Conservation (phyloP, 441 rosid species). For the Pelargonium fulgidum region DNA sequence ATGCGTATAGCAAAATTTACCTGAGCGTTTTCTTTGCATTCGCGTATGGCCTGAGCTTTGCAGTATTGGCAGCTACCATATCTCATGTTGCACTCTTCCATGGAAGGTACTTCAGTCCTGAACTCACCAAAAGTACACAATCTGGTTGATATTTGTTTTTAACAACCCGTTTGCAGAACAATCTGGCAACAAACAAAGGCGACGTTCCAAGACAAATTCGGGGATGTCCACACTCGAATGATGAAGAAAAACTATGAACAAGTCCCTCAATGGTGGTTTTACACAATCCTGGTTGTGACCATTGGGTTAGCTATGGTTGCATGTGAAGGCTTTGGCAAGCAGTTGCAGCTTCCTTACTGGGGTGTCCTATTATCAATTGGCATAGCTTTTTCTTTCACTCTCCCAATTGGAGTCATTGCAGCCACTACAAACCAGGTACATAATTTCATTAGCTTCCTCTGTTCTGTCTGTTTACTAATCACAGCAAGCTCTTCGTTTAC, state of each 20-base stretch:
- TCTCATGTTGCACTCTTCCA: constrained; percentile 45
- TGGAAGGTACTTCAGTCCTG: constrained; percentile 25
- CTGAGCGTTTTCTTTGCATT: constrained; percentile 34
- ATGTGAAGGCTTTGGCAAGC: constrained; percentile 37
- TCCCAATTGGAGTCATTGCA: constrained; percentile 38
- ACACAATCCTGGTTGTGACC: constrained; percentile 16
- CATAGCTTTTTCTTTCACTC: constrained; percentile 33
- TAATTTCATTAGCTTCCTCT: too few relatives aligned
- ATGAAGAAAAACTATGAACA: constrained; percentile 32
- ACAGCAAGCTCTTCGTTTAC: neutral
- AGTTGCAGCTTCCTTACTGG: constrained; percentile 46
- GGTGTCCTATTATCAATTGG: constrained; percentile 31
- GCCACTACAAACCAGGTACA: constrained; percentile 48
- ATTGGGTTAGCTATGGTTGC: constrained; percentile 28
- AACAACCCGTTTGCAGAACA: constrained; percentile 15
- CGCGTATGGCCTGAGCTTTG: constrained; percentile 40
- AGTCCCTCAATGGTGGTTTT: constrained; percentile 40
- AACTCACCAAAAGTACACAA: too few relatives aligned
- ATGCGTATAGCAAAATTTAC: constrained; percentile 30
- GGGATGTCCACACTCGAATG: constrained; percentile 34
- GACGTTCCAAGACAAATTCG: constrained; percentile 24
- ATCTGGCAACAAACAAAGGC: constrained; percentile 37
- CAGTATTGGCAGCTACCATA: constrained; percentile 28
- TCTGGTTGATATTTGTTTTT: too few relatives aligned
- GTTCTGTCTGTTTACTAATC: neutral